Base-by-base conservation (phyloP, 768 basidiomycete species). In the Lyophyllum decastes region DNA sequence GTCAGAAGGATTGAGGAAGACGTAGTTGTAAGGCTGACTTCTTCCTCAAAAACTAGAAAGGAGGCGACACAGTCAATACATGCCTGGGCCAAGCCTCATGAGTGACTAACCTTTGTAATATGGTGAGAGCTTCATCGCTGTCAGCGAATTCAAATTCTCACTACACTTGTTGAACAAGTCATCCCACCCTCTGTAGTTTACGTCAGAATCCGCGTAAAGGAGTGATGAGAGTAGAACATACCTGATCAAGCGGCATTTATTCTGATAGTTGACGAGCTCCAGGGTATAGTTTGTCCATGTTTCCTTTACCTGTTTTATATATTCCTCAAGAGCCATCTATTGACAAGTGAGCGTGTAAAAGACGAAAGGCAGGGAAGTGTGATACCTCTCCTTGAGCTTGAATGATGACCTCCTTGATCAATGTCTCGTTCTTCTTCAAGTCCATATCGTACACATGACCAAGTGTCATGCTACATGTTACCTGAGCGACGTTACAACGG, bases 391-490 rank as follows among this genome's bases (percentile, higher is more conserved):
- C 97, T 68, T 97, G 95, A 16, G 97, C 97, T 76, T 98, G 97
- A 35, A 93, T 79, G 64, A 98, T 95, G 58, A 97, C 92, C 63
- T 97, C 96, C 69, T 94, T 95, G 75, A 99, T 95, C 33, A 87
- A 66, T 16, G 73, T 75, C 74, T 99, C 97, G 71, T 98, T 98
- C 73, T 83, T 87, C 78, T 94, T 95, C 64, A 98, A 77, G 72
- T 98, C 97, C 73, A 99, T 77, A 66, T 98, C 97, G 69, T 98
- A 99, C 1, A 98, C 95, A 70, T 95, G 86, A 4, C 97, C 97
- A 41, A 99, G 81, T 0, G 94, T 97, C 90, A 99, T 91, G 46
- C 94, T 49, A 41, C 22, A 49, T 14, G 40, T 12, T 30, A 11
- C n/a, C 40, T 64, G 46, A 67, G 54, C 22, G 47, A n/a, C 47